These are phyloP conservation scores for Verruconis gallopava DNA, from an alignment of 2,329 filamentous ascomycete genomes.

Conservation along the genomic window DNA sequence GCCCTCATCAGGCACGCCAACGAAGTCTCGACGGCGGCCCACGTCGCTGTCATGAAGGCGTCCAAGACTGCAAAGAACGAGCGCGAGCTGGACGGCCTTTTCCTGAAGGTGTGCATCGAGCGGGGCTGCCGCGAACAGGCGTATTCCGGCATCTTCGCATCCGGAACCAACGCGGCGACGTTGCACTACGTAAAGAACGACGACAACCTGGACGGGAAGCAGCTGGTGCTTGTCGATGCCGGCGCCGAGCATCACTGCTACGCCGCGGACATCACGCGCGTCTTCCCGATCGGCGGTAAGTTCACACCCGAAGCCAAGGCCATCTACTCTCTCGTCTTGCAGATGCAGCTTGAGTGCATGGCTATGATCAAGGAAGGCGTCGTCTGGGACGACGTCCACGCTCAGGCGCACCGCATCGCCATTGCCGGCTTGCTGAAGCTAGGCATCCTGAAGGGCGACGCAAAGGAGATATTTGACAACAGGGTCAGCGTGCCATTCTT, in stretches of 20 bases:
- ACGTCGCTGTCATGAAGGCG: conserved; percentile 52
- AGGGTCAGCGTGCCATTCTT: conserved; percentile 37
- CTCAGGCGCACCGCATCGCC: conserved; percentile 66
- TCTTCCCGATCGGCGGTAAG: conserved; percentile 62
- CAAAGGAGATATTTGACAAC: conserved; percentile 33
- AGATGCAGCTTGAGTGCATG: conserved; percentile 76
- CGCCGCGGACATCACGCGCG: conserved; percentile 58
- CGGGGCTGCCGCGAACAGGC: conserved; percentile 70
- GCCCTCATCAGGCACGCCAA: conserved; percentile 71
- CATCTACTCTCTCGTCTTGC: conserved; percentile 71
- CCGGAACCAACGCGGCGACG: conserved; percentile 67
- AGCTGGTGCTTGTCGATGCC: conserved; percentile 73
- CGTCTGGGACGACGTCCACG: conserved; percentile 69
- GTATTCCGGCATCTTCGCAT: conserved; percentile 76
- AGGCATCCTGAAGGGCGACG: conserved; percentile 56
- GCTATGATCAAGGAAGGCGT: conserved; percentile 59
- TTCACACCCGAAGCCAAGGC: conserved; percentile 27
- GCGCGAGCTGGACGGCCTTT: conserved; percentile 68
- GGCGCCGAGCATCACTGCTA: conserved; percentile 45
- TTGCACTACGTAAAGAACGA: conserved; percentile 65
- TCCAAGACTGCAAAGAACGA: conserved; percentile 60
- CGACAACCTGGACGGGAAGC: conserved; percentile 39
- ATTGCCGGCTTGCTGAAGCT: conserved; percentile 66
- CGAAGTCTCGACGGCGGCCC: conserved; percentile 63
- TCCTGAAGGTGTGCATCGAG: conserved; percentile 63